A percentile compares a stretch with the other conserved stretches of the same genome.
These are phyloP conservation scores for Arachnomyces sp. DNA, from an alignment of 2,329 filamentous ascomycete genomes.

Conservation along the genomic window DNA sequence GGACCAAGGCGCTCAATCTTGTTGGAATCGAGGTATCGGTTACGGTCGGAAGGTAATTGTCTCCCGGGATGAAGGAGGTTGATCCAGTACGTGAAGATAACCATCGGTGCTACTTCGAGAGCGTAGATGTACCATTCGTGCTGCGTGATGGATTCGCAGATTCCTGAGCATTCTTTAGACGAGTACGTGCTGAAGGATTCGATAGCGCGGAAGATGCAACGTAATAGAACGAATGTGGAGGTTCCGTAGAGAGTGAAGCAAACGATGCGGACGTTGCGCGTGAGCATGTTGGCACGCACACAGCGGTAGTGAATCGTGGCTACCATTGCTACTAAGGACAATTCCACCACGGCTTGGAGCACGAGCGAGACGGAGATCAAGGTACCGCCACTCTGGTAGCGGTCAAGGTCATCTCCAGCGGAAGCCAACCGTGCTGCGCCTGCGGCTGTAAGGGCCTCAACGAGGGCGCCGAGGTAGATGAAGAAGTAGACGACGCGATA, in stretches of 20 bases:
- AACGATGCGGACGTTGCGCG: conserved; percentile 23
- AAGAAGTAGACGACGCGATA: conserved; percentile 28
- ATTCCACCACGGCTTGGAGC: conserved; percentile 27
- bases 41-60: conserved; percentile 21
- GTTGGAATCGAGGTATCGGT: conserved; percentile 23
- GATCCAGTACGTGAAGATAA: conserved; percentile 28
- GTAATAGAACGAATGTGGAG: conserved; percentile 25
- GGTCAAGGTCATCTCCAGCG: conserved; percentile 12
- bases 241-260: conserved; percentile 31
- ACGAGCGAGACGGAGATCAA: conserved; percentile 22
- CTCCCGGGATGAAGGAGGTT: conserved; percentile 31
- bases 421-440: conserved; percentile 22
- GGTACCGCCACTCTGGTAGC: conserved; percentile 18
- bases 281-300: conserved; percentile 15
- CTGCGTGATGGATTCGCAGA: conserved; percentile 20
- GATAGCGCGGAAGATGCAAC: conserved; percentile 30
- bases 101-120: conserved; percentile 30
- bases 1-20: conserved; percentile 25
- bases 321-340: conserved; percentile 20
- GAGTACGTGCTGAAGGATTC: conserved; percentile 22
- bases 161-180: conserved; percentile 11
- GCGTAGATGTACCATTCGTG: conserved; percentile 32
- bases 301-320: conserved; percentile 22
- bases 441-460: conserved; percentile 26
- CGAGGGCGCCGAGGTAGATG: conserved; percentile 27